phyloP scores from a whole-genome alignment of 176 grass and related monocot species.

The Aegilops longissima region DNA sequence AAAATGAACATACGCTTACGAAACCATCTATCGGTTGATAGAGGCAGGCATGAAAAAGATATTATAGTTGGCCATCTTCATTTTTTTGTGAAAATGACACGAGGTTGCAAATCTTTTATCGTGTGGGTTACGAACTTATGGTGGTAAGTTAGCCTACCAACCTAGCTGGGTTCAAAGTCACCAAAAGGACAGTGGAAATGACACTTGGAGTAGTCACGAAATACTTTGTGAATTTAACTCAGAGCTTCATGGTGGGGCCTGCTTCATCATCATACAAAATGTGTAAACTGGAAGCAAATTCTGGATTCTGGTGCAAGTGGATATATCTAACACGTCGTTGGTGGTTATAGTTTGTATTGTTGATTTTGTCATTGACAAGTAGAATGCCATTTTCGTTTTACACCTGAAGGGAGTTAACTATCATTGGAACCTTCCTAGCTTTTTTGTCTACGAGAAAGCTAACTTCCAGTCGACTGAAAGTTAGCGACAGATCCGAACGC shows the following conservation, averaged over 20 bases:
- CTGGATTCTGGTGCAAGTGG: background rate
- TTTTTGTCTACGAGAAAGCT: background rate
- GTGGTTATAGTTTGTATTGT: background rate
- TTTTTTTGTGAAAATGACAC: background rate
- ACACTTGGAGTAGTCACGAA: background rate
- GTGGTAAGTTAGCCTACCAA: slow-evolving; percentile 37
- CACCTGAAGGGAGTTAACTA: background rate
- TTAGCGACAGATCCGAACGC: too few relatives aligned
- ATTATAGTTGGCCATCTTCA: background rate
- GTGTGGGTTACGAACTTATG: background rate
- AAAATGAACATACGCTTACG: background rate
- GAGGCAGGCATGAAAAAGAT: background rate
- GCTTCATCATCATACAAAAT: background rate
- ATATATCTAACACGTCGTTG: background rate
- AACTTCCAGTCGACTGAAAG: too few relatives aligned
- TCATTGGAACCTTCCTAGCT: background rate
- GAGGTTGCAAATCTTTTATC: too few relatives aligned
- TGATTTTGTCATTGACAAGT: background rate
- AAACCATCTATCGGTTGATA: background rate
- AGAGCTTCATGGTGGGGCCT: background rate
- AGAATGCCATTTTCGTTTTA: background rate
- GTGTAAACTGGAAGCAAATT: background rate
- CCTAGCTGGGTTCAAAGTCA: background rate
- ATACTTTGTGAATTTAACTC: background rate
- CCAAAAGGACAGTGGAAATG: background rate